A percentile compares a stretch with the other conserved stretches of the same genome.
Conservation (phyloP, 1,284 basidiomycete species). For the Mixia osmundae region DNA sequence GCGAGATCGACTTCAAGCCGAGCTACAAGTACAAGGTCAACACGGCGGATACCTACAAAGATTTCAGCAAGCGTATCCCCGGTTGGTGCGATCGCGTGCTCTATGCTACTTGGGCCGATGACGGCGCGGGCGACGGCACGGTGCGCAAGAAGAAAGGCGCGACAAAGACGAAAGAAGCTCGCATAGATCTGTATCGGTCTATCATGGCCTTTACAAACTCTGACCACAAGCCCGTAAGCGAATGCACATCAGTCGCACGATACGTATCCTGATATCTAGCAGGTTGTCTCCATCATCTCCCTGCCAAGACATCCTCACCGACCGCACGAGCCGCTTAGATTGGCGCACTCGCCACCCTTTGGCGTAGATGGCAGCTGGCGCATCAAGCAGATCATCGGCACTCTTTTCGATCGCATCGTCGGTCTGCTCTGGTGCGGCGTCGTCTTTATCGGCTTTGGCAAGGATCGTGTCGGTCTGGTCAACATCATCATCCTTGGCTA, state of each 20-base stretch:
- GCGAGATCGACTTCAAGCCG: conserved; percentile 58
- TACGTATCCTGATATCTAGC: conserved; percentile 19
- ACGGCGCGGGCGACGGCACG: conserved; percentile 11
- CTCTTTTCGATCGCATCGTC: conserved; percentile 40
- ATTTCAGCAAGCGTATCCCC: conserved; percentile 40
- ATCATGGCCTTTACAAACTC: conserved; percentile 6
- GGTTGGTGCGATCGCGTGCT: conserved; percentile 90
- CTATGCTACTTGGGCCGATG: conserved; percentile 53
- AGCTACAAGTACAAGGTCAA: conserved; percentile 71
- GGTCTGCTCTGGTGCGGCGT: conserved; percentile 52
- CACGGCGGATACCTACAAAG: conserved; percentile 52
- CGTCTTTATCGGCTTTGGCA: conserved; percentile 48
- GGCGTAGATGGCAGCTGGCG: no score
- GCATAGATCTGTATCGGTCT: conserved; percentile 5
- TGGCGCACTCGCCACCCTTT: no score
- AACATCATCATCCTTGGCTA: no score
- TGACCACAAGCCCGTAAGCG: conserved; percentile 12
- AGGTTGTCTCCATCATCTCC: conserved; percentile 26
- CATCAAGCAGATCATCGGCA: conserved; percentile 38
- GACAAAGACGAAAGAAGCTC: neutral
- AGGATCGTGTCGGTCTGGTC: conserved; percentile 15
- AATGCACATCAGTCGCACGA: conserved; percentile 28
- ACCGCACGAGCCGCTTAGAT: conserved; percentile 22
- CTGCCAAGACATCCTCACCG: conserved; percentile 10
- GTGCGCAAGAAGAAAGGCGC: neutral